Conservation (phyloP, 345 rosid genomes). For the Cardamine occulta region DNA sequence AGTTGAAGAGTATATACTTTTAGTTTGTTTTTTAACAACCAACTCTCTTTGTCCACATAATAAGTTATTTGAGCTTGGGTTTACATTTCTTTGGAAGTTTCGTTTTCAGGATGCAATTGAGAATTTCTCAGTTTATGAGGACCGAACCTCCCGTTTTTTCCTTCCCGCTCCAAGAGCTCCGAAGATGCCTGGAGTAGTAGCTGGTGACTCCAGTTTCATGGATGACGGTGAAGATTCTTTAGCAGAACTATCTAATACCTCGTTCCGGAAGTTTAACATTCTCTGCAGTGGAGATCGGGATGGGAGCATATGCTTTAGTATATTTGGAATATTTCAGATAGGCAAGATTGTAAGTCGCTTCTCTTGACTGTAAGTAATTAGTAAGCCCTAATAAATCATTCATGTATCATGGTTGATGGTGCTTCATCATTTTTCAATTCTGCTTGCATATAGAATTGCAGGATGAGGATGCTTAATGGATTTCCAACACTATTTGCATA, state of each 20-base stretch:
- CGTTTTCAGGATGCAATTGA: constrained; percentile 55
- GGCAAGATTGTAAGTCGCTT: constrained; percentile 80
- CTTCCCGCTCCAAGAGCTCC: constrained; percentile 94
- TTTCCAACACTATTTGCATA: neutral
- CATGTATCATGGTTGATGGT: constrained; percentile 6
- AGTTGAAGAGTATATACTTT: neutral
- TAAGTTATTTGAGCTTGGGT: neutral
- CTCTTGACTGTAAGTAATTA: constrained; percentile 17
- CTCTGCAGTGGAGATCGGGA: constrained; percentile 87
- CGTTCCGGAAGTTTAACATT: constrained; percentile 80
- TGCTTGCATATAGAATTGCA: constrained; percentile 9
- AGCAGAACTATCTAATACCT: constrained; percentile 72
- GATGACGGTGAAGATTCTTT: constrained; percentile 88
- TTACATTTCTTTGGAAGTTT: constrained; percentile 4
- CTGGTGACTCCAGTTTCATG: constrained; percentile 81
- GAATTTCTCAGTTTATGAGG: constrained; percentile 60
- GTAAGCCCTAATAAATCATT: neutral
- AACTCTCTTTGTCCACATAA: neutral
- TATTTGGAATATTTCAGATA: constrained; percentile 92
- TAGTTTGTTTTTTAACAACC: neutral
- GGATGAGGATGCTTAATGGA: neutral
- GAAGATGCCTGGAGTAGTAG: constrained; percentile 71
- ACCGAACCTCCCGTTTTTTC: constrained; percentile 85
- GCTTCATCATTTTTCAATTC: constrained; percentile 7
- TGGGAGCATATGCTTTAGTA: constrained; percentile 82